phyloP scores from a whole-genome alignment of 2,329 filamentous ascomycete species.

The Exophiala dermatitidis region DNA sequence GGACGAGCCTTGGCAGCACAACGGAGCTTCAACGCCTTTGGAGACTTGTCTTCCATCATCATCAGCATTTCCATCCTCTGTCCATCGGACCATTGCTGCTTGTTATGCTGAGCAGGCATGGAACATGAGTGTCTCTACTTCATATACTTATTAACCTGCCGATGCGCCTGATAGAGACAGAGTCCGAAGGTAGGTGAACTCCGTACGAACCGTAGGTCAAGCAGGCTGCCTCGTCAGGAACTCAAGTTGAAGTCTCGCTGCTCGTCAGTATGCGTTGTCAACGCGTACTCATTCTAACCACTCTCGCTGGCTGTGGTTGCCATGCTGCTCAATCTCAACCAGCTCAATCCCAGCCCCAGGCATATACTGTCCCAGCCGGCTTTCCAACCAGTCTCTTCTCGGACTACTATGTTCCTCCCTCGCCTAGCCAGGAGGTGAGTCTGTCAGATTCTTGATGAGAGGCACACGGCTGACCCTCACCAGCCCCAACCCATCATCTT shows the following conservation, averaged over 20 bases:
- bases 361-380: slow-evolving; percentile 23
- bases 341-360: slow-evolving; percentile 5
- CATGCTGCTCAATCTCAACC: slow-evolving; percentile 9
- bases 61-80: not conserved
- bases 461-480: not conserved
- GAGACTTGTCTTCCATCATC: not conserved
- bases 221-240: not conserved
- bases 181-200: too few species aligned
- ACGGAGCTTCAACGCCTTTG: too few species aligned
- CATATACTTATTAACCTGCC: too few species aligned
- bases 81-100: too few species aligned
- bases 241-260: not conserved
- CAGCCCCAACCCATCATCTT: slow-evolving; percentile 48
- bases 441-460: not conserved
- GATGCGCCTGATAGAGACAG: too few species aligned
- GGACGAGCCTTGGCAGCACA: not conserved
- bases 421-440: slow-evolving; percentile 21
- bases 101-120: too few species aligned
- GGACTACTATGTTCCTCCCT: slow-evolving; percentile 24
- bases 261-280: slow-evolving; percentile 11
- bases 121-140: too few species aligned
- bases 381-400: slow-evolving; percentile 25
- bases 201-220: not conserved
- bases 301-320: slow-evolving; percentile 10
- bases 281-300: slow-evolving; percentile 3